A percentile compares a stretch with the other conserved stretches of the same genome.
phyloP scores from a whole-genome alignment of 345 rosid genomes.

The Garcia nutans region DNA sequence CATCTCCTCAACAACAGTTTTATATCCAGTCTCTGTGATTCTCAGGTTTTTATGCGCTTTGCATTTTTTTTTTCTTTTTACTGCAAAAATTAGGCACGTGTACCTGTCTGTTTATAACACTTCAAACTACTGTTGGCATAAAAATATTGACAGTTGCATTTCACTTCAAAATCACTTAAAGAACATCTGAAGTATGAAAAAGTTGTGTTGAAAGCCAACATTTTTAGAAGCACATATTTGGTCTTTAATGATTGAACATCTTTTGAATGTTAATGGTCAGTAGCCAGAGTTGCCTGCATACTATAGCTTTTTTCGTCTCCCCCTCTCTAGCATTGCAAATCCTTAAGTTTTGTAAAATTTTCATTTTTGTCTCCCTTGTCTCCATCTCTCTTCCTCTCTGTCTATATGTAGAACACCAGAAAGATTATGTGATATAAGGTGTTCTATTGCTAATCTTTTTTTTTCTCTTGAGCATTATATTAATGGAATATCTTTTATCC shows the following conservation, averaged over 20 bases:
- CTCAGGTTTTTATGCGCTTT: slow-evolving; percentile 52
- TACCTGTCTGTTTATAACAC: background rate
- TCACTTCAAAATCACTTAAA: background rate
- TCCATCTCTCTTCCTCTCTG: background rate
- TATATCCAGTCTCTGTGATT: slow-evolving; percentile 81
- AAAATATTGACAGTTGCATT: background rate
- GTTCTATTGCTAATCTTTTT: background rate
- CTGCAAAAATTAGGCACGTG: background rate
- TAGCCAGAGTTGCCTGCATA: background rate
- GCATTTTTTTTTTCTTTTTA: background rate
- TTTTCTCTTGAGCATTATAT: background rate
- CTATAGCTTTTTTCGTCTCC: background rate
- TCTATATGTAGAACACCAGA: background rate
- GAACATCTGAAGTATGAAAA: background rate
- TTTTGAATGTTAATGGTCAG: background rate
- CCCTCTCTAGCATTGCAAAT: background rate
- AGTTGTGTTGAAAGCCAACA: background rate
- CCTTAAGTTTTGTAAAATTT: background rate
- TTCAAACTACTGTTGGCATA: background rate
- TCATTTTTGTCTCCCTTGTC: background rate
- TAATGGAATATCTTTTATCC: background rate
- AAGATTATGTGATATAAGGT: background rate
- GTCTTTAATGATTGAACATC: background rate
- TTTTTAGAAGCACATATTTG: background rate
- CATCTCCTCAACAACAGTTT: slow-evolving; percentile 60